Evolutionary conservation across 768 basidiomycete species (phyloP).

Genomic region (Leccinum imitatum): DNA sequence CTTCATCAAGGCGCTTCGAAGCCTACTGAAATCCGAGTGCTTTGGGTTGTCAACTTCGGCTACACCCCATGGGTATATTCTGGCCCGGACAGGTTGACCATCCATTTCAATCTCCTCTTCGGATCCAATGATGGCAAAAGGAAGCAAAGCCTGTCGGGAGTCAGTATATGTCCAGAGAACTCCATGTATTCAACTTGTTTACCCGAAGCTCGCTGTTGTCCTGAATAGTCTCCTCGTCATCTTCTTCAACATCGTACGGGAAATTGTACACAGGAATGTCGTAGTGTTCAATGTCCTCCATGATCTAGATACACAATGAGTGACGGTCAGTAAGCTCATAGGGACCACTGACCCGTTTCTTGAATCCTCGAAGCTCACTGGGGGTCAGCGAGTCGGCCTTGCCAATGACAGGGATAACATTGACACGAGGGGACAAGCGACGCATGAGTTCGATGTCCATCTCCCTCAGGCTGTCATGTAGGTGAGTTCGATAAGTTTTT

Average conservation of each 20-base stretch:
- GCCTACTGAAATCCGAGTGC: slow-evolving; percentile 96
- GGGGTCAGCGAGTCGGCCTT: slow-evolving; percentile 97
- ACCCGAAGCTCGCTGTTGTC: slow-evolving; percentile 96
- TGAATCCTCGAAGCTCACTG: slow-evolving; percentile 90
- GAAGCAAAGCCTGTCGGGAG: slow-evolving; percentile 70
- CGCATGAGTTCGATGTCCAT: slow-evolving; percentile 99
- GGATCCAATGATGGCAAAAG: slow-evolving; percentile 96
- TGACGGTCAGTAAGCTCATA: neutral
- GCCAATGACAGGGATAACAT: slow-evolving; percentile 97
- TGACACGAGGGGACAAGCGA: slow-evolving; percentile 94
- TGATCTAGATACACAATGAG: slow-evolving; percentile 59
- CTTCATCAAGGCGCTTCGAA: slow-evolving; percentile 90
- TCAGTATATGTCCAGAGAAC: slow-evolving; percentile 4
- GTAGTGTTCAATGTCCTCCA: slow-evolving; percentile 99
- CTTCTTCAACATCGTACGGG: slow-evolving; percentile 98
- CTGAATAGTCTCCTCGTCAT: slow-evolving; percentile 97
- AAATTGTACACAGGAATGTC: slow-evolving; percentile 99
- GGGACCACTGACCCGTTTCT: slow-evolving; percentile 68
- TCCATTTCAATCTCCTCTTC: slow-evolving; percentile 96
- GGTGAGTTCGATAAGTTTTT: neutral
- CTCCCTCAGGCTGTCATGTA: slow-evolving; percentile 71
- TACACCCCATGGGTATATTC: slow-evolving; percentile 98
- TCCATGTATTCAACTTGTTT: slow-evolving; percentile 26
- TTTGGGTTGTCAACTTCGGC: slow-evolving; percentile 99
- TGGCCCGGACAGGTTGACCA: slow-evolving; percentile 86